Conservation (phyloP, 345 rosid species). For the Geranium rotundifolium region DNA sequence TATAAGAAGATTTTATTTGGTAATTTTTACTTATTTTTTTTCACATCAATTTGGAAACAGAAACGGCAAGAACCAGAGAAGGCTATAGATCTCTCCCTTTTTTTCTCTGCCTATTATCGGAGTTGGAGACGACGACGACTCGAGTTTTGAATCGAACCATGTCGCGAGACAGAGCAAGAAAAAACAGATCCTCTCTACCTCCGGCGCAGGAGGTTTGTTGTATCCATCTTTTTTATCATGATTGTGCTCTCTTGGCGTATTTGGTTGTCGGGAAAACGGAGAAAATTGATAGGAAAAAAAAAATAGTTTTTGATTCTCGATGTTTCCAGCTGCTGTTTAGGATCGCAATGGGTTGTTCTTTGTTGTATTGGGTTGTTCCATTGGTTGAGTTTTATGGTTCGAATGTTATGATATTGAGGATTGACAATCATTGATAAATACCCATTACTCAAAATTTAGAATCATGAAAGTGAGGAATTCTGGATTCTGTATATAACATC, state of each 20-base stretch:
- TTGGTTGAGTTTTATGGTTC: too few species aligned
- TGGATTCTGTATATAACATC: not conserved
- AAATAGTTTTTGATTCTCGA: not conserved
- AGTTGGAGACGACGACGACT: not conserved
- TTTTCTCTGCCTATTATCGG: not conserved
- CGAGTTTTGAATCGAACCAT: slow-evolving; percentile 11
- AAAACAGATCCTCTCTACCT: slow-evolving; percentile 42
- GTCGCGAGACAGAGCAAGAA: slow-evolving; percentile 41
- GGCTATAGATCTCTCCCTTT: not conserved
- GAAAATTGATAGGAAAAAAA: not conserved
- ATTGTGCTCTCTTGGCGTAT: not conserved
- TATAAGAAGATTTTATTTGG: too few species aligned
- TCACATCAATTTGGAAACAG: too few species aligned
- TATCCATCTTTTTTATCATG: not conserved
- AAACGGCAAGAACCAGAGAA: too few species aligned
- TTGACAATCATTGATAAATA: not conserved
- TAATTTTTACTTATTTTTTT: too few species aligned
- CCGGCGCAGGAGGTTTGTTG: slow-evolving; percentile 65
- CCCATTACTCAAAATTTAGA: not conserved
- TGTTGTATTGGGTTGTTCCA: too few species aligned
- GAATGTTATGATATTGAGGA: too few species aligned
- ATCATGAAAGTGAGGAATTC: slow-evolving; percentile 1
- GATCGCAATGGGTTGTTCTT: too few species aligned
- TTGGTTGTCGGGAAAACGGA: not conserved
- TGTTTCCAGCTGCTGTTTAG: too few species aligned